Percentiles rank a stretch among this genome's conserved stretches.
Evolutionary conservation across 73 alveolate genomes (phyloP).

Genomic region (Paramecium caudatum): DNA sequence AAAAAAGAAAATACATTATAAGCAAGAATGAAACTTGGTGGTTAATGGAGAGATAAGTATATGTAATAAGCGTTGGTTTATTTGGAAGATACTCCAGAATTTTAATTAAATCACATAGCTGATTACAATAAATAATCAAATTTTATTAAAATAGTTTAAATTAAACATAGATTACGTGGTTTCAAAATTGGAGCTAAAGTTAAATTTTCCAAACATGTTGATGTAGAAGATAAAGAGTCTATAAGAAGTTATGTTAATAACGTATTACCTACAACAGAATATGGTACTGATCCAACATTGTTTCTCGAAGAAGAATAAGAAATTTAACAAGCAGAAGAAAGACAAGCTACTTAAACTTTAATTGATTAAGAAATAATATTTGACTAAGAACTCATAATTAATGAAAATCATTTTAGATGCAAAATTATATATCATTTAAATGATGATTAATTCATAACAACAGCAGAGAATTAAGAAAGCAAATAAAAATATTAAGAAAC

Average conservation of each 20-base stretch:
- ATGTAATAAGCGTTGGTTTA: background rate
- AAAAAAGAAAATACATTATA: conserved; percentile 18
- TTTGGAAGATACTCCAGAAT: conserved; percentile 12
- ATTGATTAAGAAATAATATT: too few species aligned
- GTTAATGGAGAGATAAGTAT: background rate
- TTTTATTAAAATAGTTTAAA: background rate
- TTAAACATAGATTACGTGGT: background rate
- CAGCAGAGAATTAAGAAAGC: too few species aligned
- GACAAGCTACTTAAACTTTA: too few species aligned
- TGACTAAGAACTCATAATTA: too few species aligned
- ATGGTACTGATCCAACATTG: conserved; percentile 38
- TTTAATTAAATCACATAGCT: conserved; percentile 4
- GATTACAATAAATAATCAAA: background rate
- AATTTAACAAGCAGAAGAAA: too few species aligned
- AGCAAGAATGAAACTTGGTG: conserved; percentile 8
- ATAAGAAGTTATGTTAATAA: conserved; percentile 20
- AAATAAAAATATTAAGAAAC: background rate
- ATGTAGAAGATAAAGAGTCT: conserved; percentile 17
- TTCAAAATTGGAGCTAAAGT: background rate
- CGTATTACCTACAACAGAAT: conserved; percentile 62
- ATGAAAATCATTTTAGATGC: too few species aligned
- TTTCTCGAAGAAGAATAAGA: too few species aligned
- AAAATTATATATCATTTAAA: too few species aligned
- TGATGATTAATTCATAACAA: too few species aligned
- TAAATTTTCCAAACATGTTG: background rate